Evolutionary conservation across 1,284 basidiomycete species (phyloP), one percentile per base, ranked within the genome.

Genomic region (Apiotrichum akiyoshidainum): DNA sequence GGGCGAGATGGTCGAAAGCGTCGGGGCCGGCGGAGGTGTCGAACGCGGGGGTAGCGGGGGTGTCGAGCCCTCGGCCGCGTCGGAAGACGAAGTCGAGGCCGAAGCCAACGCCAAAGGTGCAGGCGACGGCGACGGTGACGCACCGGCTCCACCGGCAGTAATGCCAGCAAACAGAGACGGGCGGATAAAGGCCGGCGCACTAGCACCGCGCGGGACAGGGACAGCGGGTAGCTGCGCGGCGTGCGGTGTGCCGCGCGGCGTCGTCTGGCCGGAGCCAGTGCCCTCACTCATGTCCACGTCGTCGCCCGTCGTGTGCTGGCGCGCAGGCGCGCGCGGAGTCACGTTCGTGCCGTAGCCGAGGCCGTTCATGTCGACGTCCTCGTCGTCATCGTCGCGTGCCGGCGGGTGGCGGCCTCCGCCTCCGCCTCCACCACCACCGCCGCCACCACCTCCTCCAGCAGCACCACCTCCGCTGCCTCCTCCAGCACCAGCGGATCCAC

Each of bases 341-440:
- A 51, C 35, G 44, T 55, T 52, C 6, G 49, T 39, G 16, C 44
- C 55, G 2, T 42, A 14, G 16, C 55, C 55, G 45, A 31, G 42
- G 19, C 37, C 42, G 41, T 54, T 52, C 50, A 61, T 56, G 57
- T 57, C 53, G 13, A 55, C 63, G 50, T 64, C 62, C 46, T 61
- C 64, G 49, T 59, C 54, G 41, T 53, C 56, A 39, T 46, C 49
- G 9, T 48, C 52, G 21, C 35, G 53, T 9, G 40, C 44, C 3
- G n/a, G 47, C 21, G 54, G 55, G 13, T 57, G 49, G 35, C 58
- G 49, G 40, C 53, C 53, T 16, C 52, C 45, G 13, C 63, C 42
- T 16, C 59, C 56, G 17, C 63, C 63, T 2, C 63, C 60, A 14
- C 61, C 62, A 39, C 61, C 49, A 37, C 60, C 42, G 22, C 61